Evolutionary conservation across 495 filamentous ascomycete species (phyloP).

Genomic region (Filosporella fistucella): DNA sequence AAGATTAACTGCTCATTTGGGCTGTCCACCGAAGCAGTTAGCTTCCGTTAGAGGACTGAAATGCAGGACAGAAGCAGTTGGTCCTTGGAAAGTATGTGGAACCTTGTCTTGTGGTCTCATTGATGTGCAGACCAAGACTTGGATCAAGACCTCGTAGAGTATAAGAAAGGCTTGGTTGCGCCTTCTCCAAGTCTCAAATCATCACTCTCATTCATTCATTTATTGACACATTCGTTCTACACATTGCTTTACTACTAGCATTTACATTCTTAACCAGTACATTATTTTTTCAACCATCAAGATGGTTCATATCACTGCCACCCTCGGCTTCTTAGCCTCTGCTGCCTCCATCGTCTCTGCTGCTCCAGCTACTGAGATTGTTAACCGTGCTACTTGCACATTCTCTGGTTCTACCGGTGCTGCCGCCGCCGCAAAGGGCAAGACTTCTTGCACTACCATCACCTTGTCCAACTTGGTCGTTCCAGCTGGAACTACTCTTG

Average conservation of each 20-base stretch:
- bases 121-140: no score
- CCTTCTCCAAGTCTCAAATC: not conserved
- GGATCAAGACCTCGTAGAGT: no score
- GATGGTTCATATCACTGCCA: conserved; percentile 15
- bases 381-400: conserved; percentile 29
- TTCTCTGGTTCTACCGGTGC: conserved; percentile 35
- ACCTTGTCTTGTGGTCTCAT: no score
- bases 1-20: no score
- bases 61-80: no score
- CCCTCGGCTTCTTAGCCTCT: conserved; percentile 8
- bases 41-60: no score
- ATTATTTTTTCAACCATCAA: conserved; percentile 3
- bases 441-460: conserved; percentile 40
- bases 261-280: not conserved
- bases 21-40: no score
- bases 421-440: conserved; percentile 30
- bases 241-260: not conserved
- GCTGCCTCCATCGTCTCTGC: conserved; percentile 10
- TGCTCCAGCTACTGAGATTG: conserved; percentile 13
- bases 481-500: conserved; percentile 41
- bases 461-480: conserved; percentile 37
- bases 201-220: conserved; percentile 13
- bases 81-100: no score
- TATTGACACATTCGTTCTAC: not conserved
- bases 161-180: conserved; percentile 6